phyloP scores from a whole-genome alignment of 306 rosid species.

The Casuarina glauca region DNA sequence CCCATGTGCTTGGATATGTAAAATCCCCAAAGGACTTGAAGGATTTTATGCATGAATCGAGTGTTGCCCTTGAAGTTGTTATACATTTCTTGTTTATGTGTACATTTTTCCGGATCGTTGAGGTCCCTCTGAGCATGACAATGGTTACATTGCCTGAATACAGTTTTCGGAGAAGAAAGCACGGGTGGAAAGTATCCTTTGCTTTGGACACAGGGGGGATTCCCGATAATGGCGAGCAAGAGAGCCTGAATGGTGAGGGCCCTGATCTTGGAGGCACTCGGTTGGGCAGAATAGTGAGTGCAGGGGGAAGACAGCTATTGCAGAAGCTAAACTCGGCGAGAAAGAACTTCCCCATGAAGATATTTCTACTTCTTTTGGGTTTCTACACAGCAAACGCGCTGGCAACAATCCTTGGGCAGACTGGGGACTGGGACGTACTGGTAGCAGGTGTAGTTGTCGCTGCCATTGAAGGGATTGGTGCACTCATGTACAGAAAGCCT shows the following conservation, averaged over 20 bases:
- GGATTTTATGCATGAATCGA: not conserved
- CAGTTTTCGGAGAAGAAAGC: slow-evolving; percentile 63
- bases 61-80: not conserved
- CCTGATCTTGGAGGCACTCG: slow-evolving; percentile 77
- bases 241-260: slow-evolving; percentile 47
- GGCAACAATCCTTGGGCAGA: slow-evolving; percentile 97
- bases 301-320: slow-evolving; percentile 81
- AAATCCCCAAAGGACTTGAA: too few species aligned
- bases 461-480: slow-evolving; percentile 92
- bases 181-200: slow-evolving; percentile 59
- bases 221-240: slow-evolving; percentile 63
- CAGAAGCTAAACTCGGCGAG: slow-evolving; percentile 81
- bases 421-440: slow-evolving; percentile 95
- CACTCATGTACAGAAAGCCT: slow-evolving; percentile 78
- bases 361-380: slow-evolving; percentile 89
- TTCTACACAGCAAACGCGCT: slow-evolving; percentile 97
- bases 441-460: slow-evolving; percentile 97
- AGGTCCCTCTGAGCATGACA: slow-evolving; percentile 25
- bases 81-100: not conserved
- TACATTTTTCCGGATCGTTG: not conserved
- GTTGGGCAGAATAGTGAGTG: slow-evolving; percentile 81
- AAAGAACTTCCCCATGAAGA: slow-evolving; percentile 82
- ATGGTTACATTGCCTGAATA: slow-evolving; percentile 28
- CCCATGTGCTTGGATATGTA: not conserved
- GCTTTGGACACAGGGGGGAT: slow-evolving; percentile 84